Evolutionary conservation across 78 protist species (phyloP).

Genomic region (Mastigamoeba balamuthi): DNA sequence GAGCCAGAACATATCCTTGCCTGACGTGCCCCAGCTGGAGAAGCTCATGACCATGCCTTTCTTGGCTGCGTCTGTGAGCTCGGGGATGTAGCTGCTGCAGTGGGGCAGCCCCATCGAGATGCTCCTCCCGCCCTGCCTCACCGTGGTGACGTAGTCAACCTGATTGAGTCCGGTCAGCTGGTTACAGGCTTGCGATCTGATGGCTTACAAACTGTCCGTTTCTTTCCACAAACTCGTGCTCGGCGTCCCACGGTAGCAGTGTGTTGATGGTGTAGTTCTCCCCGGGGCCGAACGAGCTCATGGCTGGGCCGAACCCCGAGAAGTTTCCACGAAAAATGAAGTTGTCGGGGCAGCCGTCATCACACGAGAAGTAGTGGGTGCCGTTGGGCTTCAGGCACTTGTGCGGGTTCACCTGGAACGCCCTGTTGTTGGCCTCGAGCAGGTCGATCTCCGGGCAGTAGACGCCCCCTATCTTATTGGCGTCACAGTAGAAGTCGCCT

Average conservation of each 20-base stretch:
- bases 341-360: neutral
- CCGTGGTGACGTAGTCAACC: neutral
- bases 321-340: neutral
- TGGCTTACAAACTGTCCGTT: neutral
- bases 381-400: neutral
- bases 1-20: neutral
- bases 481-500: neutral
- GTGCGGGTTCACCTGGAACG: neutral
- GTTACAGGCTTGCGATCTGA: too few relatives aligned
- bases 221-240: neutral
- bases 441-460: neutral
- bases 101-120: neutral
- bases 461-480: neutral
- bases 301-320: neutral
- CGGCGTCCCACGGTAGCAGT: neutral
- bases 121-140: neutral
- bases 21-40: neutral
- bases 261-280: neutral
- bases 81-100: neutral
- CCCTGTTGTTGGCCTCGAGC: neutral
- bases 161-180: too few relatives aligned
- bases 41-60: neutral
- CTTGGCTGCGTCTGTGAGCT: neutral
- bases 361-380: neutral
- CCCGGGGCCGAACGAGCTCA: neutral